Conservation (phyloP, 148 eudicot species). For the Silene latifolia region DNA sequence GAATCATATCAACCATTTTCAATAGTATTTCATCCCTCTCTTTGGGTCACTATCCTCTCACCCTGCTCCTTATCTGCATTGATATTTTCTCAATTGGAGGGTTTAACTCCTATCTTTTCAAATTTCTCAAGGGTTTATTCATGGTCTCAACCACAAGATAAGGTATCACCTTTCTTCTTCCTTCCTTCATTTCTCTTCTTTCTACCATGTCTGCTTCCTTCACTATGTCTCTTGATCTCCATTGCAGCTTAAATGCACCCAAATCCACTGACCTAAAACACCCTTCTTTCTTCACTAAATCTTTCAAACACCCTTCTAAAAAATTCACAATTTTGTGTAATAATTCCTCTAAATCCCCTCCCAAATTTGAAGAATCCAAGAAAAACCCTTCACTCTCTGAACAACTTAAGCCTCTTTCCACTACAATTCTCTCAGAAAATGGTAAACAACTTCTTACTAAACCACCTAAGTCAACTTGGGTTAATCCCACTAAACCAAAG, state of each 20-base stretch:
- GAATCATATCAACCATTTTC: neutral
- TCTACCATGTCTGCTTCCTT: slow-evolving; percentile 56
- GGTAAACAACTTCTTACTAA: slow-evolving; percentile 41
- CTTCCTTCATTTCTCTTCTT: slow-evolving; percentile 9
- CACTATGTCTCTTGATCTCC: slow-evolving; percentile 52
- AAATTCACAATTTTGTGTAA: slow-evolving; percentile 39
- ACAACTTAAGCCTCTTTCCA: slow-evolving; percentile 66
- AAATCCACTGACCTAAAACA: slow-evolving; percentile 36
- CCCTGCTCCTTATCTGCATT: neutral
- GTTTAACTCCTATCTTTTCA: neutral
- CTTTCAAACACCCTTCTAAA: slow-evolving; percentile 22
- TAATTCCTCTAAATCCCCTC: slow-evolving; percentile 38
- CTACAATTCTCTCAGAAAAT: slow-evolving; percentile 43
- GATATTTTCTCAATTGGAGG: neutral
- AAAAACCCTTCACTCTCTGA: slow-evolving; percentile 71
- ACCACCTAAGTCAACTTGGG: slow-evolving; percentile 75
- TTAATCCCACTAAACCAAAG: slow-evolving; percentile 72
- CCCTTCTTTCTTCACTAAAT: slow-evolving; percentile 31
- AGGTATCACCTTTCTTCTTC: slow-evolving; percentile 10
- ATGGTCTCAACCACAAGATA: slow-evolving; percentile 13
- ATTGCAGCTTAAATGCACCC: slow-evolving; percentile 25
- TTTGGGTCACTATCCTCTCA: neutral
- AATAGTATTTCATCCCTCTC: neutral
- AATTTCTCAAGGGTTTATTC: neutral
- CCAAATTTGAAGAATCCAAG: slow-evolving; percentile 29